Conservation (phyloP, 2,329 filamentous ascomycete species). For the Trematosphaeria pertusa region DNA sequence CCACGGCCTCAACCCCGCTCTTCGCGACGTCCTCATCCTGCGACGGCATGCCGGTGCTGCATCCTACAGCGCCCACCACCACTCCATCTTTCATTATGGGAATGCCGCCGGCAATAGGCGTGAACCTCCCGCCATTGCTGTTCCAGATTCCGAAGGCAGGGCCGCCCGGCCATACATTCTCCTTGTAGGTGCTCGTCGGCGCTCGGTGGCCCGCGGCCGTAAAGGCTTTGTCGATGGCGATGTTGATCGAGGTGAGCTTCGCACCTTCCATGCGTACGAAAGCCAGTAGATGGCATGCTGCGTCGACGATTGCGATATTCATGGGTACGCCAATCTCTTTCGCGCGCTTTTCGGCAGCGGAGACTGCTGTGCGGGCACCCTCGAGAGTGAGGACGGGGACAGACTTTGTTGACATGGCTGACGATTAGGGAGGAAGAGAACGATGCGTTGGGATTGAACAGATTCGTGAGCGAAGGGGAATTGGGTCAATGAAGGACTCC, state of each 20-base stretch:
- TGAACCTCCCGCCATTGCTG: conserved; percentile 61
- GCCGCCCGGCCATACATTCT: conserved; percentile 61
- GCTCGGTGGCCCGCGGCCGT: conserved; percentile 62
- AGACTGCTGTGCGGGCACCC: conserved; percentile 45
- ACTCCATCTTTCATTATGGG: conserved; percentile 57
- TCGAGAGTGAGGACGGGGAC: conserved; percentile 43
- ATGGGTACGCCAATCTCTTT: conserved; percentile 48
- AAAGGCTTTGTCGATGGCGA: conserved; percentile 69
- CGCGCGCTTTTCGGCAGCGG: conserved; percentile 46
- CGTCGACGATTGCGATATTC: conserved; percentile 60
- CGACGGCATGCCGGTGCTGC: conserved; percentile 61
- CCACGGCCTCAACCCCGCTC: conserved; percentile 59
- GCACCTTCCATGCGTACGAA: conserved; percentile 58
- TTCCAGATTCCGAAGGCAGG: conserved; percentile 60
- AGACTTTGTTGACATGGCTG: conserved; percentile 40
- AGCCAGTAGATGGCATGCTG: conserved; percentile 54
- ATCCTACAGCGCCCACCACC: conserved; percentile 62
- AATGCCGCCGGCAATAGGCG: conserved; percentile 61
- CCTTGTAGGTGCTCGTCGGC: conserved; percentile 61
- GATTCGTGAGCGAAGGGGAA: no score
- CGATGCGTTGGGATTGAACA: no score
- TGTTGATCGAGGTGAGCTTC: conserved; percentile 63
- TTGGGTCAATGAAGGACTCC: no score
- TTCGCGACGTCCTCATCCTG: conserved; percentile 62
- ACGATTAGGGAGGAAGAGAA: no score